Evolutionary conservation across 495 filamentous ascomycete species (phyloP), one percentile per base, ranked within the genome.

Genomic region (Penicillium cinerascens): DNA sequence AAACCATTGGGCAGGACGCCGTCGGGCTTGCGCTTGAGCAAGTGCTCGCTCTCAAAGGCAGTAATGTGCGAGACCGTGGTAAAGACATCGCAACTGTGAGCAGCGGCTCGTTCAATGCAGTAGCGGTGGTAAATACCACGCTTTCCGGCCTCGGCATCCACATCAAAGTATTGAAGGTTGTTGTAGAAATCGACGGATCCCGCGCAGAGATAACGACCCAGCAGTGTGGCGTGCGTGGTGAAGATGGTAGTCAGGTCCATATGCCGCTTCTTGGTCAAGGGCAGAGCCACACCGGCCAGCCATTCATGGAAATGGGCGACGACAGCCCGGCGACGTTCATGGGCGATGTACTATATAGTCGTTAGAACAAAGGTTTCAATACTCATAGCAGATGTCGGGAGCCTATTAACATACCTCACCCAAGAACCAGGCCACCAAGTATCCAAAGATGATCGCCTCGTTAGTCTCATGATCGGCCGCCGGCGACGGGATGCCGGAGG

Each of bases 141-240:
- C 77, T 96, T 97, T 29, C 93, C 93, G 35, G 93, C 93, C 68
- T 98, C 95, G 3, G 91, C 86, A 66, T 98, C 93, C 18, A 96
- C 90, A 65, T 98, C 92, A 63, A 98, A 98, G 73, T 85, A 86
- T 68, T 97, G 93, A 17, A 98, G 86, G 66, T 97, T 96, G 76
- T 98, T 98, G 78, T 98, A 98, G 70, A 98, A 98, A 69, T 98
- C 93, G 23, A 97, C 93, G 2, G 90, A 96, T 27, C 93, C 93
- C 36, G 93, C 93, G 62, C 93, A 98, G 39, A 98, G 87, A 62
- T 98, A 98, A 44, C 93, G 85, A 43, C 93, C 93, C 22, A 98
- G 81, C 4, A 98, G 77, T 6, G 93, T 98, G 10, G 93, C 93
- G 65, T 98, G 93, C 4, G 93, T 98, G 29, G 93, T 98, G 73